Percentiles rank a stretch among this genome's conserved stretches.
Evolutionary conservation across 768 basidiomycete species (phyloP).

Genomic region (Dacryopinax spathularia): DNA sequence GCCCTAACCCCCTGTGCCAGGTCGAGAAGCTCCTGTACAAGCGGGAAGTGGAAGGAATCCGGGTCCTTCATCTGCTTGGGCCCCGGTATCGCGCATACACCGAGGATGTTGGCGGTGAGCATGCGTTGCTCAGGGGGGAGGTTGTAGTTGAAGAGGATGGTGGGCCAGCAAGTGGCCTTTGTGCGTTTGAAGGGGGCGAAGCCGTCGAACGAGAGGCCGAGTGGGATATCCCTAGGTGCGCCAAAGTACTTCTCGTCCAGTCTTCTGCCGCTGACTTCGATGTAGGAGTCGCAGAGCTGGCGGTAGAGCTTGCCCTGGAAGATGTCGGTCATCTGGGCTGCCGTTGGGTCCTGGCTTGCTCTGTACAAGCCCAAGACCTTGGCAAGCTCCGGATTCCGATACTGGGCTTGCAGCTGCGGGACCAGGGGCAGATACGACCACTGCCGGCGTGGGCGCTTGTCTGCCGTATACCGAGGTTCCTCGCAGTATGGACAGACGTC

Average conservation of each 20-base stretch:
- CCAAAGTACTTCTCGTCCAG: not conserved
- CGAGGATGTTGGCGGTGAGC: constrained; percentile 13
- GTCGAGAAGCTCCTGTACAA: constrained; percentile 1
- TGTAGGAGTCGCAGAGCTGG: not conserved
- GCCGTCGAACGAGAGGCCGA: not conserved
- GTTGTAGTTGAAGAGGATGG: constrained; percentile 12
- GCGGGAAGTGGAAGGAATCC: constrained; percentile 14
- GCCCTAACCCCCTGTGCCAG: constrained; percentile 12
- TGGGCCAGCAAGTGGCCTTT: constrained; percentile 12
- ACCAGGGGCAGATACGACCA: constrained; percentile 31
- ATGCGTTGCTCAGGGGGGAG: constrained; percentile 16
- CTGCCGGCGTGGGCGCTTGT: constrained; percentile 16
- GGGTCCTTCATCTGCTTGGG: constrained; percentile 14
- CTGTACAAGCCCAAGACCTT: constrained; percentile 17
- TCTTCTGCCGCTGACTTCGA: not conserved
- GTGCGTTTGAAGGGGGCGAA: constrained; percentile 1
- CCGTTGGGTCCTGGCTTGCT: too few relatives aligned
- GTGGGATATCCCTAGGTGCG: not conserved
- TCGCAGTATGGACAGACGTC: constrained; percentile 28
- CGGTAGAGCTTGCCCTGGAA: not conserved
- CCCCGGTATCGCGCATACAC: constrained; percentile 18
- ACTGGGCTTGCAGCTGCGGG: constrained; percentile 23
- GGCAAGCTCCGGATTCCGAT: constrained; percentile 14
- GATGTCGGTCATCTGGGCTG: not conserved
- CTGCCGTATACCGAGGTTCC: constrained; percentile 16